Conservation (phyloP, 2,329 filamentous ascomycete species). For the Calonectria pseudoturangicola region DNA sequence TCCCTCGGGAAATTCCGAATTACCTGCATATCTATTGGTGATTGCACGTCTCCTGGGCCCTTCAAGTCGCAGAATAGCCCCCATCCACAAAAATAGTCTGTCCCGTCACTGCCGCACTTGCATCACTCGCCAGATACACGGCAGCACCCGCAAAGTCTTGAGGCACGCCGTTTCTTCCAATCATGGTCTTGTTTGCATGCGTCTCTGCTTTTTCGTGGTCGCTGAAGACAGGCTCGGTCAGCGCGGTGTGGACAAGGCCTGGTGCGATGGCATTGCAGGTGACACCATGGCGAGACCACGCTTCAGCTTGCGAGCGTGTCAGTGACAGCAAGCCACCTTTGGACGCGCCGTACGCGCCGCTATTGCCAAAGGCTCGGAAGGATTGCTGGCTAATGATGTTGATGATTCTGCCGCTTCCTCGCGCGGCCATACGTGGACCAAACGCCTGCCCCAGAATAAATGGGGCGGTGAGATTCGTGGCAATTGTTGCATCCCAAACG, state of each 20-base stretch:
- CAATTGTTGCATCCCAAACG: constrained; percentile 57
- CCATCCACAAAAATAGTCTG: constrained; percentile 60
- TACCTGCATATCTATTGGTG: too few relatives aligned
- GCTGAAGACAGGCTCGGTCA: constrained; percentile 49
- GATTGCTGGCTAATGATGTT: constrained; percentile 59
- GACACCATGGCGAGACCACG: constrained; percentile 59
- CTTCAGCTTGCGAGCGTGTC: constrained; percentile 59
- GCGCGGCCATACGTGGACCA: constrained; percentile 57
- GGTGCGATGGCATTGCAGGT: constrained; percentile 60
- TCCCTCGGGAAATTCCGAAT: too few relatives aligned
- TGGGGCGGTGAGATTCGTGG: constrained; percentile 58
- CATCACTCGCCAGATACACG: constrained; percentile 56
- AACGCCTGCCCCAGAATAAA: constrained; percentile 58
- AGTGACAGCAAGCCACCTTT: constrained; percentile 57
- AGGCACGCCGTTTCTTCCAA: constrained; percentile 56
- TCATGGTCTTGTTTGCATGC: constrained; percentile 57
- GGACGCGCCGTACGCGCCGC: constrained; percentile 58
- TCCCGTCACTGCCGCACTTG: constrained; percentile 57
- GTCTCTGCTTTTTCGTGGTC: constrained; percentile 47
- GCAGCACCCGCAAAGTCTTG: constrained; percentile 58
- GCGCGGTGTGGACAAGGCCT: constrained; percentile 56
- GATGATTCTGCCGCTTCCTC: constrained; percentile 58
- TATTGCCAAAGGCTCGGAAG: constrained; percentile 57
- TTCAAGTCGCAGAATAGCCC: constrained; percentile 55
- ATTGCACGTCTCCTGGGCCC: too few relatives aligned